These are phyloP conservation scores for Nicotiana tabacum DNA, from an alignment of 257 asterid genomes.

Conservation along the genomic window DNA sequence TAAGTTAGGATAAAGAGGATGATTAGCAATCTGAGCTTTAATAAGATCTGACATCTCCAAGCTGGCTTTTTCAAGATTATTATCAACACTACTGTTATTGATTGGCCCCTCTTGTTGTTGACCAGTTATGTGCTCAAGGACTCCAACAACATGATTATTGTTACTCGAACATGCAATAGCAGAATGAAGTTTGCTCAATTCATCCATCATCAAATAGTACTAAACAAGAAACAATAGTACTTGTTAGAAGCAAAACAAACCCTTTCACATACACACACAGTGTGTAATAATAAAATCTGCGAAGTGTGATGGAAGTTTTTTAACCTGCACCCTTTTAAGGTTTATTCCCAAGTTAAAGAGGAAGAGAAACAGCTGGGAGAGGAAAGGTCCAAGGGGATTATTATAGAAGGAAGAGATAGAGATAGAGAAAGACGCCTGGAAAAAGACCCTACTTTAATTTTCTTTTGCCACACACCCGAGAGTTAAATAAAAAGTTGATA, in stretches of 20 bases:
- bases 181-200: constrained; percentile 42
- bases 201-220: constrained; percentile 27
- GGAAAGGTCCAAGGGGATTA: not conserved
- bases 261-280: not conserved
- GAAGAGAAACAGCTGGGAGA: not conserved
- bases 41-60: constrained; percentile 39
- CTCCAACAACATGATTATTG: constrained; percentile 10
- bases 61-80: not conserved
- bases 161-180: constrained; percentile 27
- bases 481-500: not conserved
- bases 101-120: constrained; percentile 13
- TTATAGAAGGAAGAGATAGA: not conserved
- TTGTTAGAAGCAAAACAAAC: not conserved
- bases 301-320: not conserved
- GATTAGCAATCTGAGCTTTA: constrained; percentile 75
- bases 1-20: constrained; percentile 76
- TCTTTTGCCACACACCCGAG: not conserved
- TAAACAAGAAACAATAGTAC: not conserved
- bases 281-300: not conserved
- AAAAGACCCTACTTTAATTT: not conserved
- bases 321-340: not conserved
- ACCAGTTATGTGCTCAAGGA: not conserved
- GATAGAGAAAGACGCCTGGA: not conserved
- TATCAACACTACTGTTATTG: constrained; percentile 11
- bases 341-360: not conserved